Percentiles rank a stretch among this genome's conserved stretches.
Evolutionary conservation across 805 yeast genomes (phyloP).

Genomic region (Saccharomycopsis guyanensis): DNA sequence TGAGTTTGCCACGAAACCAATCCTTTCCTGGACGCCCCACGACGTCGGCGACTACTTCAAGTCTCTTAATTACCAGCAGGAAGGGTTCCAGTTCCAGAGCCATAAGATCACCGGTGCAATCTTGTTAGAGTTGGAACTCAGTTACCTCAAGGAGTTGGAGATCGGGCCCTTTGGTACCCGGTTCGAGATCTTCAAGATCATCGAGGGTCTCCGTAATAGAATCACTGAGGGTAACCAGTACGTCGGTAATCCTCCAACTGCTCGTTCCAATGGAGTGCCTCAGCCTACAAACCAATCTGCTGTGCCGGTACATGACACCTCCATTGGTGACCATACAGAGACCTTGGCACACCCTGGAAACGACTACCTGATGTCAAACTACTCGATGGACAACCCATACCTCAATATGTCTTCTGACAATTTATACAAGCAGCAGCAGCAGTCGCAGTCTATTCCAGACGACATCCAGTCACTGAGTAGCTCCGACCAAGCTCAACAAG

Average conservation of each 20-base stretch:
- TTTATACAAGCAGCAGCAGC: conserved; percentile 2
- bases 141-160: conserved; percentile 84
- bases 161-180: conserved; percentile 92
- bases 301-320: background rate
- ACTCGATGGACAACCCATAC: conserved; percentile 21
- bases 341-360: background rate
- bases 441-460: background rate
- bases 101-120: conserved; percentile 89
- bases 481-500: background rate
- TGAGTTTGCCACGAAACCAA: conserved; percentile 23
- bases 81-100: conserved; percentile 67
- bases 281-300: background rate
- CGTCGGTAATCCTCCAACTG: background rate
- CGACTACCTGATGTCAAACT: background rate
- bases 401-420: conserved; percentile 18
- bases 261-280: too few species aligned
- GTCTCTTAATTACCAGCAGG: conserved; percentile 62
- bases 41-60: conserved; percentile 78
- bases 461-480: conserved; percentile 1
- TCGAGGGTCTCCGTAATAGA: conserved; percentile 49
- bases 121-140: conserved; percentile 74
- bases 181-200: conserved; percentile 84
- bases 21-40: conserved; percentile 64
- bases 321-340: background rate
- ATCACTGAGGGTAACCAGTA: background rate